These are phyloP conservation scores for Solanum pennellii DNA, from an alignment of 257 asterid genomes.

Conservation along the genomic window DNA sequence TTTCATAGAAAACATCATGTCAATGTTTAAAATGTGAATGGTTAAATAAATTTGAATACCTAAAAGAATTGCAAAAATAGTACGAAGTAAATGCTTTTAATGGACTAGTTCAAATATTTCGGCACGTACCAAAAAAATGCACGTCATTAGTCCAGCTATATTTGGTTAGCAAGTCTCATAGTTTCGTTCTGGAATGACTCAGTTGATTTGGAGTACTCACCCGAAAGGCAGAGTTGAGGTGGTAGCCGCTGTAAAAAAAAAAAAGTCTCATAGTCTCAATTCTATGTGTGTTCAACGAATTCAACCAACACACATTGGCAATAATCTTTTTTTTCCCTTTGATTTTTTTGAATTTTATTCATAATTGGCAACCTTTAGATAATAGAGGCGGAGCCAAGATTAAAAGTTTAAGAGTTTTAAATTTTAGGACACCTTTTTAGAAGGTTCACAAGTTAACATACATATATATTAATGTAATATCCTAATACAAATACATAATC, in stretches of 20 bases:
- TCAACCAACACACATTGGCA: background rate
- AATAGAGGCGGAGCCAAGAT: too few species aligned
- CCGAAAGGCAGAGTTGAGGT: fast-evolving
- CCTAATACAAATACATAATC: too few species aligned
- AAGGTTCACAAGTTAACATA: too few species aligned
- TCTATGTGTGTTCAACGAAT: background rate
- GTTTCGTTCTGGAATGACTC: too few species aligned
- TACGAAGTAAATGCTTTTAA: background rate
- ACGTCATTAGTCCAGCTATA: background rate
- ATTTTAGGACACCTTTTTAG: too few species aligned
- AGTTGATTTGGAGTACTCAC: too few species aligned
- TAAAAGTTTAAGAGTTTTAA: too few species aligned
- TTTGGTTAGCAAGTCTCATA: background rate
- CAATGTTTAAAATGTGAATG: background rate
- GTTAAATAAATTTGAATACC: background rate
- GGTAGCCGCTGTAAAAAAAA: too few species aligned
- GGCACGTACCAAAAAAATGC: background rate
- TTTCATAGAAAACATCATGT: background rate
- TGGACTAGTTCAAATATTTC: background rate
- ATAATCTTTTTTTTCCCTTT: background rate
- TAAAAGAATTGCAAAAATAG: background rate
- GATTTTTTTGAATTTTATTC: background rate
- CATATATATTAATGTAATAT: too few species aligned
- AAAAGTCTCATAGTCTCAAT: background rate
- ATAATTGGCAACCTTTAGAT: background rate